Conservation (phyloP, 257 asterid genomes). For the Cruciata laevipes region DNA sequence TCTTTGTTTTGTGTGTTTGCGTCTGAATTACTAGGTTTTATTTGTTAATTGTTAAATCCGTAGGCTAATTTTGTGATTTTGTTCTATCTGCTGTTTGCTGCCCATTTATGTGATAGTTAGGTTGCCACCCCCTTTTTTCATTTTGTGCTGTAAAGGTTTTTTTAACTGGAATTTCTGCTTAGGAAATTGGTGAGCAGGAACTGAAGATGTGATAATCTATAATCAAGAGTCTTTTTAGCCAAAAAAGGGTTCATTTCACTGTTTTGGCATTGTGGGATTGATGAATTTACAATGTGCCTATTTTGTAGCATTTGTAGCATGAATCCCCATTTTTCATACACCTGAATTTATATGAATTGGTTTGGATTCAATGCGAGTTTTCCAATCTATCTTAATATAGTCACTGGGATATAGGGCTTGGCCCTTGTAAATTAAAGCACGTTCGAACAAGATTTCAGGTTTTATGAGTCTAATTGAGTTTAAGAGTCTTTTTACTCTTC, state of each 20-base stretch:
- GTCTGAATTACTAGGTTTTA: neutral
- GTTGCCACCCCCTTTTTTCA: neutral
- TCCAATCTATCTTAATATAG: neutral
- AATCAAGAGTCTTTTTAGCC: neutral
- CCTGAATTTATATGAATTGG: neutral
- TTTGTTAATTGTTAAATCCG: neutral
- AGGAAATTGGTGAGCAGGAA: neutral
- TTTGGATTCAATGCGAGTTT: neutral
- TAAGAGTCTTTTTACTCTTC: too few relatives aligned
- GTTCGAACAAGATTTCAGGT: neutral
- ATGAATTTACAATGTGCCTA: neutral
- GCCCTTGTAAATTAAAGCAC: neutral
- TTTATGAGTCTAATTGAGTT: neutral
- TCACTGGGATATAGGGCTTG: neutral
- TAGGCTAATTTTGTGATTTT: neutral
- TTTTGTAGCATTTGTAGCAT: neutral
- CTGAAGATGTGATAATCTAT: neutral
- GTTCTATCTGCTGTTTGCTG: neutral
- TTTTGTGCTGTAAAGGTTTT: neutral
- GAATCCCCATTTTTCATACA: neutral
- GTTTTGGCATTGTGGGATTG: neutral
- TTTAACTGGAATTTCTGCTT: neutral
- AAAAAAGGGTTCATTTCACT: neutral
- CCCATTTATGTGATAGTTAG: neutral
- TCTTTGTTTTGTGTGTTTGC: neutral